These are phyloP conservation scores for Phytopythium helicoides DNA, from an alignment of 352 stramenopile genomes.

Conservation along the genomic window DNA sequence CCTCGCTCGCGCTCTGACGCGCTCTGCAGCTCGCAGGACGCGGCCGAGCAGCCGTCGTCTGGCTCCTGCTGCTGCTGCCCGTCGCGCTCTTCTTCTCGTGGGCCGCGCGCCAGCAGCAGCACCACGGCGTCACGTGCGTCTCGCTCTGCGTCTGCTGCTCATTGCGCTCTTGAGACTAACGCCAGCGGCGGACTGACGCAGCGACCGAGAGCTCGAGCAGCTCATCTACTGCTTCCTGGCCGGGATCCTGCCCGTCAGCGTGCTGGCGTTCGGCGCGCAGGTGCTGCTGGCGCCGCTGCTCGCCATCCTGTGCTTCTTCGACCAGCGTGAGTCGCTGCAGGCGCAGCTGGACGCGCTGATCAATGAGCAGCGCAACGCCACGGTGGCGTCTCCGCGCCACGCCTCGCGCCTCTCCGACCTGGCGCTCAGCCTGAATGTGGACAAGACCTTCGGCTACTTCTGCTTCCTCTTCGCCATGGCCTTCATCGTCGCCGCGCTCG, in stretches of 20 bases:
- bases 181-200: conserved; percentile 13
- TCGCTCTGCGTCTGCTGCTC: not conserved
- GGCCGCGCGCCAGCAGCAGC: conserved; percentile 37
- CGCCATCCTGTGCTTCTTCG: conserved; percentile 49
- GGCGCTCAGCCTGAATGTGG: conserved; percentile 40
- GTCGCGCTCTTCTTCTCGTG: conserved; percentile 33
- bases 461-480: conserved; percentile 47
- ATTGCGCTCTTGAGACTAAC: not conserved
- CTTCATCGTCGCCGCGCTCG: conserved; percentile 56
- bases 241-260: conserved; percentile 36
- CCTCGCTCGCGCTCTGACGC: not conserved
- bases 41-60: conserved; percentile 19
- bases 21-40: conserved; percentile 24
- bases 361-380: conserved; percentile 7
- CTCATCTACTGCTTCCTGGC: conserved; percentile 52
- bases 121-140: conserved; percentile 50
- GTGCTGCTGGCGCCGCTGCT: conserved; percentile 33
- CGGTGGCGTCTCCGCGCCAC: conserved; percentile 8
- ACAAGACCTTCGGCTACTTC: conserved; percentile 64
- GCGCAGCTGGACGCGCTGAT: conserved; percentile 39
- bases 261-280: conserved; percentile 43
- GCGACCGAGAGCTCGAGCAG: conserved; percentile 60
- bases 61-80: conserved; percentile 27
- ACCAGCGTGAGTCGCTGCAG: conserved; percentile 44
- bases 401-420: conserved; percentile 36